Conservation (phyloP, 2,329 filamentous ascomycete species). For the Eurotiales sp. region DNA sequence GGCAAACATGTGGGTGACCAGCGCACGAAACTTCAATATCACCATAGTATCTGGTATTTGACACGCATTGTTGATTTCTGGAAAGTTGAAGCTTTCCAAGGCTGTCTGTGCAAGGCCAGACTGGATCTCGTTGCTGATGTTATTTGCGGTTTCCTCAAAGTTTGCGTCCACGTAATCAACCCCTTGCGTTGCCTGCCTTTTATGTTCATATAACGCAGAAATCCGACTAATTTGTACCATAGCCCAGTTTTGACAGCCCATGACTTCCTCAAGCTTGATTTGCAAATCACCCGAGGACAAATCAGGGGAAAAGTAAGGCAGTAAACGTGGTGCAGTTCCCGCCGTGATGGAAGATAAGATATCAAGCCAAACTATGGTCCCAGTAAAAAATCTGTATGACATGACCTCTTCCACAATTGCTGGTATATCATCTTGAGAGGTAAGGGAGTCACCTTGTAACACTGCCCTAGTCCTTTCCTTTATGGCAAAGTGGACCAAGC, state of each 20-base stretch:
- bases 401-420: not conserved
- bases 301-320: not conserved
- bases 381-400: not conserved
- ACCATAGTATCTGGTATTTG: not conserved
- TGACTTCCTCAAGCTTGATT: not conserved
- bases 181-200: not conserved
- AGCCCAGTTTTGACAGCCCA: slow-evolving; percentile 5
- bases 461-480: not conserved
- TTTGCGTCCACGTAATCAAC: not conserved
- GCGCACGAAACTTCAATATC: not conserved
- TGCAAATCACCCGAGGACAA: not conserved
- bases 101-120: not conserved
- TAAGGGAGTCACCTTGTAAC: not conserved
- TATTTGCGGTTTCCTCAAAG: slow-evolving; percentile 1
- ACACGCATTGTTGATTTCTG: not conserved
- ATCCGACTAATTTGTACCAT: slow-evolving; percentile 5
- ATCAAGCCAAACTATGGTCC: not conserved
- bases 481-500: not conserved
- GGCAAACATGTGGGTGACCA: slow-evolving; percentile 4
- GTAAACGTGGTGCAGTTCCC: not conserved
- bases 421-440: not conserved
- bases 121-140: slow-evolving; percentile 5
- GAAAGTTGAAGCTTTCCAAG: not conserved
- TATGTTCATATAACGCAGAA: not conserved
- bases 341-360: slow-evolving; percentile 4